Evolutionary conservation across 2,329 filamentous ascomycete species (phyloP), one percentile per base, ranked within the genome.

Genomic region (Huntiella moniliformis): DNA sequence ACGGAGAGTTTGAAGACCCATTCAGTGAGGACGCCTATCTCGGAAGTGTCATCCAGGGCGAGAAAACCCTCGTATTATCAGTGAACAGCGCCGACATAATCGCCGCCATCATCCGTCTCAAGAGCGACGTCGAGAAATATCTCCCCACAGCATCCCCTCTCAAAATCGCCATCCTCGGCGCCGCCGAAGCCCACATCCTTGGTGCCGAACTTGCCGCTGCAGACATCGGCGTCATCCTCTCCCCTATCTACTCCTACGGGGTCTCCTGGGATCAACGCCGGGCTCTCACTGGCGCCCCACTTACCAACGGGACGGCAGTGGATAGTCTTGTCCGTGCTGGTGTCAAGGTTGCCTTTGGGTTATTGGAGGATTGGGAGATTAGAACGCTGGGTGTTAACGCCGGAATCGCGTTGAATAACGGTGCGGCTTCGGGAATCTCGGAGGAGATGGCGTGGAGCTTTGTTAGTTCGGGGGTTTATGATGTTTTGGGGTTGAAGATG

Each of bases 11-110:
- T 6, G 47, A 59, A 5, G 63, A 70, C 13, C 51, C 57, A 0
- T 73, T 63, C 53, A 66, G 66, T 0, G 70, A 74, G 54, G 57
- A 58, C 1, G 60, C 63, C 3, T 76, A 67, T 53, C 63, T 76
- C 15, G 64, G 61, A 50, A 64, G 65, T 52, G 75, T 79, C 0
- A 60, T 79, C 2, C 55, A 61, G 2, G 75, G 72, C 16, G 58
- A 67, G 2, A 54, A 70, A 2, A 66, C 74, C 0, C 63, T 82
- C 1, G 72, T 69, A 3, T 55, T 81, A 8, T 73, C 67, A 0
- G 70, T 70, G 8, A 71, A 80, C 54, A 76, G 70, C 50, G 77
- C 76, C 5, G 77, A 81, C 53, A 65, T 66, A 15, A 79, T 80
- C 50, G 70, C 73, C 2, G 60, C 73, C 0, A 57, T 74, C 1